Percentiles rank a stretch among this genome's conserved stretches.
Evolutionary conservation across 2,329 filamentous ascomycete species (phyloP).

Genomic region (Stachybotrys chlorohalonatus): DNA sequence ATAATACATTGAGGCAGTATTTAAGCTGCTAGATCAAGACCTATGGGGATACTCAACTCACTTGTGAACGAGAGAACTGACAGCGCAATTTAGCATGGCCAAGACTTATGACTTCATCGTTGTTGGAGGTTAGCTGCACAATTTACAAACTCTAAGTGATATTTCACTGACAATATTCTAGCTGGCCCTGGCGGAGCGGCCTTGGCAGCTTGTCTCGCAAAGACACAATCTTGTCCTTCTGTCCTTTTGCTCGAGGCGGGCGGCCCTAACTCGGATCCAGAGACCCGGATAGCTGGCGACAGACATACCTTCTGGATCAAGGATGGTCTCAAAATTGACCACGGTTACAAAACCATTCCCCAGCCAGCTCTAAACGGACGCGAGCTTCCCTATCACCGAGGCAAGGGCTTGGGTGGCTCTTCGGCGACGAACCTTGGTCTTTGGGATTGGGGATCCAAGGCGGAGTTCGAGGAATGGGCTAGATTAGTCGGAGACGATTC

Average conservation of each 20-base stretch:
- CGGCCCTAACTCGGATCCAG: constrained; percentile 32
- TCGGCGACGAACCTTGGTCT: constrained; percentile 46
- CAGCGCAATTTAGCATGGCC: no score
- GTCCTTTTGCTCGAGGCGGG: constrained; percentile 57
- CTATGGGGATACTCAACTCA: no score
- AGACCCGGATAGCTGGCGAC: constrained; percentile 41
- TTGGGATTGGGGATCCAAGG: constrained; percentile 44
- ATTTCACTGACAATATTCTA: neutral
- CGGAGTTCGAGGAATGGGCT: constrained; percentile 57
- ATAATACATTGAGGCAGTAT: no score
- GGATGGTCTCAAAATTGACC: constrained; percentile 35
- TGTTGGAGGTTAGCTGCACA: neutral
- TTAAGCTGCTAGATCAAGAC: no score
- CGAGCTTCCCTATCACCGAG: constrained; percentile 38
- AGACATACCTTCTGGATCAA: constrained; percentile 37
- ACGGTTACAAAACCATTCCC: constrained; percentile 39
- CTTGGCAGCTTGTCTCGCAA: constrained; percentile 43
- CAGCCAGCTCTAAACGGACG: constrained; percentile 33
- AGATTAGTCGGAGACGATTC: constrained; percentile 42
- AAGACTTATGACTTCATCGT: neutral
- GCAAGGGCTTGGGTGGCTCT: constrained; percentile 41
- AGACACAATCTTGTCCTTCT: constrained; percentile 33
- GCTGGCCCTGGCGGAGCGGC: constrained; percentile 49
- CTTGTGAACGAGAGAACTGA: no score
- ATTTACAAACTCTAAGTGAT: neutral